These are phyloP conservation scores for Stephania cephalantha DNA, from an alignment of 164 flowering plant species.

Conservation along the genomic window DNA sequence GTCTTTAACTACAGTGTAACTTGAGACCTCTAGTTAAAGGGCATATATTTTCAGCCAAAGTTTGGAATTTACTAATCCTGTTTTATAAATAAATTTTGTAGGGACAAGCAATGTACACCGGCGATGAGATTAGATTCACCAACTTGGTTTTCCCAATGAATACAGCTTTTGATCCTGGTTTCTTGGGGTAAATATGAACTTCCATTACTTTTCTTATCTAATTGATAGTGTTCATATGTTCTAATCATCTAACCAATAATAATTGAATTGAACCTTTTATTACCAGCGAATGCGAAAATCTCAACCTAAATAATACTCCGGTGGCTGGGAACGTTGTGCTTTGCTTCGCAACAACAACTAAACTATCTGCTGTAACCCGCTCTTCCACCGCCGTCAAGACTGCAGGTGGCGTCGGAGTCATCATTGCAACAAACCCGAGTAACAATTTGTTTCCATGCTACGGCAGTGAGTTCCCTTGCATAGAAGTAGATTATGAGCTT, in stretches of 20 bases:
- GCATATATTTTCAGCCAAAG: too few relatives aligned
- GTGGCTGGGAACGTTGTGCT: conserved; percentile 20
- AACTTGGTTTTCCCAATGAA: conserved; percentile 8
- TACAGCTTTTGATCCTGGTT: neutral
- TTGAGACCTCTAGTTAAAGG: too few relatives aligned
- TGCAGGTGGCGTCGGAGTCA: conserved; percentile 10
- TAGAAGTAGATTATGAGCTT: conserved; percentile 2
- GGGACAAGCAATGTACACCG: conserved; percentile 17
- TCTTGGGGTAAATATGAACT: neutral
- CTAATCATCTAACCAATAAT: neutral
- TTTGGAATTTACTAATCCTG: too few relatives aligned
- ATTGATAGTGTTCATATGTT: neutral
- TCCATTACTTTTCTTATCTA: neutral
- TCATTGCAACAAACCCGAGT: neutral
- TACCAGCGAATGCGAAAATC: conserved; percentile 24
- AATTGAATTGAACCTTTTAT: neutral
- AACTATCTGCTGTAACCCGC: neutral
- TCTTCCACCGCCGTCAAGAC: neutral
- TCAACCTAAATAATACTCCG: conserved; percentile 6
- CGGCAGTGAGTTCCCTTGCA: neutral
- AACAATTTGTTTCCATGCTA: too few relatives aligned
- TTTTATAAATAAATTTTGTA: neutral
- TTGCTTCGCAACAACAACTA: conserved; percentile 10
- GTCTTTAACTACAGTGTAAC: too few relatives aligned
- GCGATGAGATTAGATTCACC: conserved; percentile 10